These are phyloP conservation scores for Anthracocystis walkeri DNA, from an alignment of 1,284 basidiomycete species.

Conservation along the genomic window DNA sequence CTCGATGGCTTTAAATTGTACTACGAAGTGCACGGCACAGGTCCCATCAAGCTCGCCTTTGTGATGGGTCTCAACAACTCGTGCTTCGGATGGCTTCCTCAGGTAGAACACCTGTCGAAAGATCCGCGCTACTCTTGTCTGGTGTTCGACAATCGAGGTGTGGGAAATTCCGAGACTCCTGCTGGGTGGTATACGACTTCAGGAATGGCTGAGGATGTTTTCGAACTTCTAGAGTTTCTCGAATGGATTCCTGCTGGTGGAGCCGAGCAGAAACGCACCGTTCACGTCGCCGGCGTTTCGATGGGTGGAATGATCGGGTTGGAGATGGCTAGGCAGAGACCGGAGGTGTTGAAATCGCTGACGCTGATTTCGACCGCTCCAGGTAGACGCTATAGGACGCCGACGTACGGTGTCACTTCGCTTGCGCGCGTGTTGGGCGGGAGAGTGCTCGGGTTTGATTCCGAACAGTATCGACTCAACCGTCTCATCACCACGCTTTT, in stretches of 20 bases:
- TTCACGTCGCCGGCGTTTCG: conserved; percentile 83
- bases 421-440: conserved; percentile 69
- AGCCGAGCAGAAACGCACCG: conserved; percentile 69
- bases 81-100: conserved; percentile 69
- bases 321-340: conserved; percentile 60
- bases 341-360: conserved; percentile 45
- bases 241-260: conserved; percentile 75
- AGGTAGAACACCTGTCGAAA: conserved; percentile 67
- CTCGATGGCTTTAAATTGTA: conserved; percentile 60
- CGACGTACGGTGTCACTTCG: conserved; percentile 65
- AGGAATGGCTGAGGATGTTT: conserved; percentile 81
- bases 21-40: conserved; percentile 68
- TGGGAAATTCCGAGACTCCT: conserved; percentile 81
- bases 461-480: conserved; percentile 73
- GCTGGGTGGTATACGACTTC: conserved; percentile 72
- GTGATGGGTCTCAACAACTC: conserved; percentile 70
- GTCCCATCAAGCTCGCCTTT: conserved; percentile 56
- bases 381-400: conserved; percentile 46
- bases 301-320: conserved; percentile 86
- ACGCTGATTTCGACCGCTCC: conserved; percentile 63
- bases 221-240: conserved; percentile 77
- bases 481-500: conserved; percentile 77
- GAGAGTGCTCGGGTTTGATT: conserved; percentile 73
- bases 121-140: conserved; percentile 74
- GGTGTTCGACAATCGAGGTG: conserved; percentile 89